These are phyloP conservation scores for Craterostigma plantagineum DNA, from an alignment of 257 asterid species.

Conservation along the genomic window DNA sequence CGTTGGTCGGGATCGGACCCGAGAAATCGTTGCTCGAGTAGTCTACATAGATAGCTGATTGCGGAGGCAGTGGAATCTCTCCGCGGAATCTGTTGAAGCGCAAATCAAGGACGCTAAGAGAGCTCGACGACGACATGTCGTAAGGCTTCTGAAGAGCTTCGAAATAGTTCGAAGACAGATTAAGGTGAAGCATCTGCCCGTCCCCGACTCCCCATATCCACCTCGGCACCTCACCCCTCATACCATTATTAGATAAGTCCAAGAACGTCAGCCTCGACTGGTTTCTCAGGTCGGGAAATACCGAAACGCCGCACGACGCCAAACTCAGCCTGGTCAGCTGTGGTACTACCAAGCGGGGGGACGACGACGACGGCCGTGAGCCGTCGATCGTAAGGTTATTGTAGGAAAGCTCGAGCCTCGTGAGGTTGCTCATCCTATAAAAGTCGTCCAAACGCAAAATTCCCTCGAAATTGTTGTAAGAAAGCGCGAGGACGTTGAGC, in stretches of 20 bases:
- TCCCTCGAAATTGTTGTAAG: slow-evolving; percentile 14
- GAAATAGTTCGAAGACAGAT: neutral
- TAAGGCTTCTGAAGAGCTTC: slow-evolving; percentile 1
- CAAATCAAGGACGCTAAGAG: slow-evolving; percentile 9
- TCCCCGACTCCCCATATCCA: slow-evolving; percentile 1
- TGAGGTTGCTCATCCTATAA: slow-evolving; percentile 9
- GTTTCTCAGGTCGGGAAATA: slow-evolving; percentile 12
- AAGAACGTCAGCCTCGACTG: neutral
- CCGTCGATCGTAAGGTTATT: slow-evolving; percentile 19
- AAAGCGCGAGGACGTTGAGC: slow-evolving; percentile 4
- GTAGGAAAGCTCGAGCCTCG: slow-evolving; percentile 21
- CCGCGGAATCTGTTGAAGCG: slow-evolving; percentile 19
- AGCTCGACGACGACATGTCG: neutral
- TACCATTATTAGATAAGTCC: slow-evolving; percentile 1
- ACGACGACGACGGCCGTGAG: slow-evolving; percentile 6
- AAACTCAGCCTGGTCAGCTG: slow-evolving; percentile 7
- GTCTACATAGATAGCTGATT: slow-evolving; percentile 5
- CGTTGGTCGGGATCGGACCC: slow-evolving; percentile 1
- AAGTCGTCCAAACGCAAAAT: slow-evolving; percentile 5
- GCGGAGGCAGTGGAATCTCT: slow-evolving; percentile 11
- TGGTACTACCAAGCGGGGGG: slow-evolving; percentile 1
- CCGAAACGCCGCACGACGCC: slow-evolving; percentile 18
- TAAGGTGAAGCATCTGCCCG: neutral
- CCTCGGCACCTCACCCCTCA: neutral
- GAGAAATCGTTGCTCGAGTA: slow-evolving; percentile 7